Conservation (phyloP, 306 rosid species). For the Vicia faba region DNA sequence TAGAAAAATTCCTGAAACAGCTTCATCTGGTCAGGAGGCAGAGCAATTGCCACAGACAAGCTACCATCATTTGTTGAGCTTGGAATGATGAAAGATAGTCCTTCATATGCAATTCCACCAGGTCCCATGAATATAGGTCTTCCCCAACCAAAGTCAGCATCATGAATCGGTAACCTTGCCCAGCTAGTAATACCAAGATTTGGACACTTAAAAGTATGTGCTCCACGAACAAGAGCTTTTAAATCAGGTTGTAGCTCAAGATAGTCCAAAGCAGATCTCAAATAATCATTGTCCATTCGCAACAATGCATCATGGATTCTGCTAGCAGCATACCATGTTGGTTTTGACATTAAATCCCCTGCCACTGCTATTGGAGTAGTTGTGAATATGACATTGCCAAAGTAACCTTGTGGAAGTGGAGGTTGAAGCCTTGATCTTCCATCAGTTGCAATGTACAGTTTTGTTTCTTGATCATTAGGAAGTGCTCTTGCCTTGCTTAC, state of each 20-base stretch:
- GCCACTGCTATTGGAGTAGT: slow-evolving; percentile 71
- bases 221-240: slow-evolving; percentile 74
- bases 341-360: slow-evolving; percentile 66
- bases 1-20: slow-evolving; percentile 54
- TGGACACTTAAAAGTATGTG: slow-evolving; percentile 80
- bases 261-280: slow-evolving; percentile 82
- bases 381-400: slow-evolving; percentile 87
- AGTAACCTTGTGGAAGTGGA: slow-evolving; percentile 78
- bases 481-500: slow-evolving; percentile 71
- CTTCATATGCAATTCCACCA: slow-evolving; percentile 85
- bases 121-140: slow-evolving; percentile 97
- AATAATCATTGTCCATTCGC: slow-evolving; percentile 70
- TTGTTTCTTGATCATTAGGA: slow-evolving; percentile 68
- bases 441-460: slow-evolving; percentile 79
- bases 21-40: slow-evolving; percentile 60
- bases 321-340: slow-evolving; percentile 80
- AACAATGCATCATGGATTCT: slow-evolving; percentile 63
- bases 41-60: slow-evolving; percentile 57
- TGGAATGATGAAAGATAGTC: slow-evolving; percentile 67
- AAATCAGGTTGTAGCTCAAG: slow-evolving; percentile 85
- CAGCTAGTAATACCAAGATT: slow-evolving; percentile 93
- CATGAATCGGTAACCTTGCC: slow-evolving; percentile 81
- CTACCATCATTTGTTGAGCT: slow-evolving; percentile 68
- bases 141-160: slow-evolving; percentile 98
- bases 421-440: slow-evolving; percentile 82